Evolutionary conservation across 352 stramenopile genomes (phyloP).

Genomic region (Pythium myriotylum): DNA sequence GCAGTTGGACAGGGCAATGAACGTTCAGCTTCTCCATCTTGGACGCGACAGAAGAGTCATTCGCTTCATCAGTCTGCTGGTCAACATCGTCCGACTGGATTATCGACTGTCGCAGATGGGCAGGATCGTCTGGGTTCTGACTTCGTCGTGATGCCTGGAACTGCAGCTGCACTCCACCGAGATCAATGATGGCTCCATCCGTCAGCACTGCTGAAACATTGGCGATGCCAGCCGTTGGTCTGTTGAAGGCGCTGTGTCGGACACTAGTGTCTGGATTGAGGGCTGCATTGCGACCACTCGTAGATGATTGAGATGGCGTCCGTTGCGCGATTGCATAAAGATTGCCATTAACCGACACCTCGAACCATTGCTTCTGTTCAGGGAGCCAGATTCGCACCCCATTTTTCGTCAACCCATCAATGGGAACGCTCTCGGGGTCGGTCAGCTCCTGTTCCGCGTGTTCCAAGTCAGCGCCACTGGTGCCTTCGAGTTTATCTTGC

Average conservation of each 20-base stretch:
- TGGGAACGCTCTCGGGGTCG: conserved; percentile 40
- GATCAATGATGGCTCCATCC: conserved; percentile 73
- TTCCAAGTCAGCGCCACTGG: conserved; percentile 33
- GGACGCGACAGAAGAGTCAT: conserved; percentile 52
- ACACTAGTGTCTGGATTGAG: conserved; percentile 26
- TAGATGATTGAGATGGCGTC: conserved; percentile 23
- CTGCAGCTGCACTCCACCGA: conserved; percentile 77
- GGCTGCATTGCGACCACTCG: conserved; percentile 12
- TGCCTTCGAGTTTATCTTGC: background rate
- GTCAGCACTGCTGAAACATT: conserved; percentile 52
- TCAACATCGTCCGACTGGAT: background rate
- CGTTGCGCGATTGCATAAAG: conserved; percentile 68
- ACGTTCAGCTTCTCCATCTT: conserved; percentile 73
- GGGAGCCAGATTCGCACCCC: conserved; percentile 79
- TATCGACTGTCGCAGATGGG: conserved; percentile 23
- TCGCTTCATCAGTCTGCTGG: conserved; percentile 15
- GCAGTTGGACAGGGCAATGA: conserved; percentile 79
- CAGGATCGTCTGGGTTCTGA: conserved; percentile 6
- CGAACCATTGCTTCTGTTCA: conserved; percentile 71
- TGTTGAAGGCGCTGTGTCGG: conserved; percentile 71
- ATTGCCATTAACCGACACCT: conserved; percentile 81
- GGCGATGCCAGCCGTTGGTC: conserved; percentile 42
- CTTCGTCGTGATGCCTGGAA: conserved; percentile 55
- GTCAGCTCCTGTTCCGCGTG: conserved; percentile 47
- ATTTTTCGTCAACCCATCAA: conserved; percentile 85